phyloP scores from a whole-genome alignment of 2,329 filamentous ascomycete genomes.

The Cordyceps militaris region DNA sequence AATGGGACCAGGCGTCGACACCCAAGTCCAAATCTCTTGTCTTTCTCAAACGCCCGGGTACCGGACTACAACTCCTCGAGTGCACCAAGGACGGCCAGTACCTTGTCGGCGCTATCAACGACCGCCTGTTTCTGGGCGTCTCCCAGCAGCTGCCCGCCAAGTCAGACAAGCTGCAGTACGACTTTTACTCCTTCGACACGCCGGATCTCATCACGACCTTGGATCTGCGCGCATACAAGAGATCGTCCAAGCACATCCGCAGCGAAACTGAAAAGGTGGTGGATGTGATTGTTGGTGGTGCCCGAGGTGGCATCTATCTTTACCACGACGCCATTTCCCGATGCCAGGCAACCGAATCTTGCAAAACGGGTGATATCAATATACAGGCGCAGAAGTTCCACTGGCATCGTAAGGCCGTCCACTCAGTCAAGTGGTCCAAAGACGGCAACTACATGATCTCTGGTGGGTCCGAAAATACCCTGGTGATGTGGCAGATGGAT shows the following conservation, averaged over 20 bases:
- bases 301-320: slow-evolving; percentile 69
- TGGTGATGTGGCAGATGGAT: slow-evolving; percentile 90
- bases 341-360: slow-evolving; percentile 39
- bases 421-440: slow-evolving; percentile 80
- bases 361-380: slow-evolving; percentile 38
- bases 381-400: slow-evolving; percentile 63
- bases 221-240: slow-evolving; percentile 47
- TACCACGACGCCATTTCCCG: slow-evolving; percentile 67
- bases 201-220: slow-evolving; percentile 61
- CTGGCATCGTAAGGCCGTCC: slow-evolving; percentile 84
- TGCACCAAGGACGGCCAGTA: slow-evolving; percentile 48
- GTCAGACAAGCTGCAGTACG: slow-evolving; percentile 35
- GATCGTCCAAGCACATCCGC: slow-evolving; percentile 18
- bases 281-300: slow-evolving; percentile 73
- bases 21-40: slow-evolving; percentile 30
- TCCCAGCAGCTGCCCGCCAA: slow-evolving; percentile 19
- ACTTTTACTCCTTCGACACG: slow-evolving; percentile 51
- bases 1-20: slow-evolving; percentile 24
- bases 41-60: slow-evolving; percentile 28
- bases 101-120: slow-evolving; percentile 38
- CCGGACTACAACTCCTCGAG: slow-evolving; percentile 36
- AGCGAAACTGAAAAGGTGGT: slow-evolving; percentile 36
- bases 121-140: slow-evolving; percentile 30
- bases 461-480: slow-evolving; percentile 79
- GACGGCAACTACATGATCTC: slow-evolving; percentile 97